Percentiles rank a stretch among this genome's conserved stretches.
These are phyloP conservation scores for Phialocephala subalpina DNA, from an alignment of 2,329 filamentous ascomycete species.

Conservation along the genomic window DNA sequence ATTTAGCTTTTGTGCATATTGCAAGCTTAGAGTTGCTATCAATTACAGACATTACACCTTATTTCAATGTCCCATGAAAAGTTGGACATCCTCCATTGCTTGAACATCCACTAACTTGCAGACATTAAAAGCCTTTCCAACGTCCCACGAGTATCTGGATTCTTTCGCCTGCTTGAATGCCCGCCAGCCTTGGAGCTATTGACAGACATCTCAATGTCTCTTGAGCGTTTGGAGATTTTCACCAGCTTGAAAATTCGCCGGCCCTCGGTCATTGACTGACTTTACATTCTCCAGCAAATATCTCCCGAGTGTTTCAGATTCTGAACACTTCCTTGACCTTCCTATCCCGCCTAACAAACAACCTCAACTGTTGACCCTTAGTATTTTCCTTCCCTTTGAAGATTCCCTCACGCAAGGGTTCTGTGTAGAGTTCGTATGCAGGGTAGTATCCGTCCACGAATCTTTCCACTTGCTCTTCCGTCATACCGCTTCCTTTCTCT, in stretches of 20 bases:
- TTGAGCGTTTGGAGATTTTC: no score
- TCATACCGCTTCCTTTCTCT: constrained; percentile 69
- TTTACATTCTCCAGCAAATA: neutral
- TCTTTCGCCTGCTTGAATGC: no score
- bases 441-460: constrained; percentile 70
- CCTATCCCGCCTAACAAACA: constrained; percentile 57
- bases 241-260: no score
- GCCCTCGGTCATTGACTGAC: no score
- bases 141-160: no score
- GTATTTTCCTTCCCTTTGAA: constrained; percentile 45
- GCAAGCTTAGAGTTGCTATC: constrained; percentile 36
- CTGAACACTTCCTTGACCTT: constrained; percentile 48
- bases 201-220: neutral
- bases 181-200: no score
- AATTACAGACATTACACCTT: constrained; percentile 1
- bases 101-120: no score
- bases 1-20: constrained; percentile 6
- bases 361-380: constrained; percentile 55
- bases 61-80: neutral
- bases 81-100: neutral
- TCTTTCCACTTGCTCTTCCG: constrained; percentile 65
- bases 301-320: constrained; percentile 25
- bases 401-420: constrained; percentile 56
- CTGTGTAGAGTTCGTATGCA: constrained; percentile 63
- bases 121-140: no score